Evolutionary conservation across 2,329 filamentous ascomycete genomes (phyloP).

Genomic region (Acephala macrosclerotiorum): DNA sequence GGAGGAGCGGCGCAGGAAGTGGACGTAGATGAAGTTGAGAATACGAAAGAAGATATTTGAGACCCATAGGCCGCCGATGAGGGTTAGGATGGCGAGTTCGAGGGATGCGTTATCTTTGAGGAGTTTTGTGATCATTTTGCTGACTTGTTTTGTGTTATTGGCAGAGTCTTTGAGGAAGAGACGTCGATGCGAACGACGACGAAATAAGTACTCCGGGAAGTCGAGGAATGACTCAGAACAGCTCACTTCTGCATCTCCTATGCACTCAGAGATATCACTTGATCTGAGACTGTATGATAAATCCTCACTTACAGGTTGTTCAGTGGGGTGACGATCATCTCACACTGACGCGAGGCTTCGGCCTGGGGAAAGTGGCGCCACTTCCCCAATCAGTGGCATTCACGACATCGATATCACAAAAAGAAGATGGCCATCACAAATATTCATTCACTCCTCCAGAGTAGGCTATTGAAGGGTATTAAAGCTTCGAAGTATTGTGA

Average conservation of each 20-base stretch:
- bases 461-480: too few species aligned
- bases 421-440: too few species aligned
- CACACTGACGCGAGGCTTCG: not conserved
- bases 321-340: not conserved
- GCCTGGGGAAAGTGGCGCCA: not conserved
- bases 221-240: not conserved
- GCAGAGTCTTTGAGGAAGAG: not conserved
- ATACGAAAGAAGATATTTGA: not conserved
- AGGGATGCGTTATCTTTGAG: not conserved
- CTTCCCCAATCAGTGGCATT: not conserved
- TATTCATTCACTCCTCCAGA: too few species aligned
- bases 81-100: not conserved
- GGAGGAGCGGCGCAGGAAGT: slow-evolving; percentile 16
- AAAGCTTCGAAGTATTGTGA: too few species aligned
- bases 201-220: not conserved
- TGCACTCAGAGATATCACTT: not conserved
- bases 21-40: slow-evolving; percentile 17
- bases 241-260: not conserved
- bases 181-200: not conserved
- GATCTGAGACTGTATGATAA: not conserved
- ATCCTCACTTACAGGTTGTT: not conserved
- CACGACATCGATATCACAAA: too few species aligned
- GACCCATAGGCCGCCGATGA: not conserved
- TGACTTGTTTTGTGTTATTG: not conserved
- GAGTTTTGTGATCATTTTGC: not conserved